Evolutionary conservation across 2,329 filamentous ascomycete genomes (phyloP), one percentile per base, ranked within the genome.

Genomic region (Ophiostoma novo-ulmi): DNA sequence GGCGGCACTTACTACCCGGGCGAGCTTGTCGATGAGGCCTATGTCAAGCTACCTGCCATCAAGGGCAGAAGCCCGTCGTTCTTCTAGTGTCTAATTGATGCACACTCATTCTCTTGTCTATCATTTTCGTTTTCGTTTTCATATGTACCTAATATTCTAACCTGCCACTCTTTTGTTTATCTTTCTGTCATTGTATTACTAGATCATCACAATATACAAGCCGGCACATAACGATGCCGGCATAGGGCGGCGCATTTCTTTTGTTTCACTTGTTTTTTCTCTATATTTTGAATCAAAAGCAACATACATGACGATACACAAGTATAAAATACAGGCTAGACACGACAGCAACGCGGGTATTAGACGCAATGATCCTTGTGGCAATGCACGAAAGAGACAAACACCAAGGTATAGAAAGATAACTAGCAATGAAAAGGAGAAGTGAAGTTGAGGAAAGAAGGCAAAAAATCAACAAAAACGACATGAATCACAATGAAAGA

Each of bases 1-100:
- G 22, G 52, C 52, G 22, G 52, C 52, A 41, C 64, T 39, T 70
- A 67, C 26, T 67, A 44, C 52, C 35, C 64, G 6, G 69, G 52
- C 26, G 69, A 70, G 48, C 64, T 58, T 70, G 36, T 44, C 36
- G 20, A 61, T 13, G 17, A 44, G 52, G 44, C 36, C n/a, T 63
- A 70, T 31, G 65, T 67, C 64, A 70, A 70, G 69, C 48, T 48
- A 13, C 69, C 69, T 3, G 64, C 64, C 17, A 44, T 70, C 64
- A 70, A 67, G 64, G 69, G 69, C 5, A 39, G 69, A 22, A 44
- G 17, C 22, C 44, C 70, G 5, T 44, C 48, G 5, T 67, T 48
- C 52, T 14, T 58, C n/a, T 58, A 22, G 7, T 14, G 7, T 55
- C n/a, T 13, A 3, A 58, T 7, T n/a, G 44, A 48, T 20, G 17